Percentiles rank a stretch among this genome's conserved stretches.
Conservation (phyloP, 306 rosid genomes). For the Malus fusca region DNA sequence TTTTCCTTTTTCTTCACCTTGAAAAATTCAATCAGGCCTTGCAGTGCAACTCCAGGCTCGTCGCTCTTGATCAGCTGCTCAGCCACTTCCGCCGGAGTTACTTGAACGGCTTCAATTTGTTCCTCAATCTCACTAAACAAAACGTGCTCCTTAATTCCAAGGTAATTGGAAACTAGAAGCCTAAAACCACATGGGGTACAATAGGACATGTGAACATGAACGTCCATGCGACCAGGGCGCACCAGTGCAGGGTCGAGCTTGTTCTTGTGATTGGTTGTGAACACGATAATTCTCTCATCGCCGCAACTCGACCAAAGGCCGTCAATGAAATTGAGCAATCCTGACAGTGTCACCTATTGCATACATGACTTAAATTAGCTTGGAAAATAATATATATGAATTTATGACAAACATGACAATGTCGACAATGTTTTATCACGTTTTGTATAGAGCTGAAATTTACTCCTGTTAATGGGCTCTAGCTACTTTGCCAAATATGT, state of each 20-base stretch:
- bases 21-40: conserved; percentile 22
- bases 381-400: not conserved
- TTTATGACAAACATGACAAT: too few relatives aligned
- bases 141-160: conserved; percentile 26
- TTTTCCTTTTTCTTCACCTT: conserved; percentile 12
- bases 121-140: conserved; percentile 22
- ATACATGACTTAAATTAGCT: not conserved
- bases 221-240: conserved; percentile 48
- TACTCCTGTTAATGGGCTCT: too few relatives aligned
- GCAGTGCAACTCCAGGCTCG: conserved; percentile 1
- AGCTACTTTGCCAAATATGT: too few relatives aligned
- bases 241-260: conserved; percentile 37
- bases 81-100: conserved; percentile 37
- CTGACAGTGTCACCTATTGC: conserved; percentile 37
- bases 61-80: conserved; percentile 28
- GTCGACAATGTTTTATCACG: too few relatives aligned
- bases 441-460: too few relatives aligned
- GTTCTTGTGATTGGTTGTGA: conserved; percentile 45
- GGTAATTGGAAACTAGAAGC: conserved; percentile 26
- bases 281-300: conserved; percentile 40
- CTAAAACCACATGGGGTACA: conserved; percentile 37
- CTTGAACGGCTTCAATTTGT: conserved; percentile 3
- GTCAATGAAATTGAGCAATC: conserved; percentile 40
- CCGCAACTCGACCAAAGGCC: conserved; percentile 50
- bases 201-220: conserved; percentile 44